Evolutionary conservation across 1,284 basidiomycete genomes (phyloP).

Genomic region (Fistulina hepatica): DNA sequence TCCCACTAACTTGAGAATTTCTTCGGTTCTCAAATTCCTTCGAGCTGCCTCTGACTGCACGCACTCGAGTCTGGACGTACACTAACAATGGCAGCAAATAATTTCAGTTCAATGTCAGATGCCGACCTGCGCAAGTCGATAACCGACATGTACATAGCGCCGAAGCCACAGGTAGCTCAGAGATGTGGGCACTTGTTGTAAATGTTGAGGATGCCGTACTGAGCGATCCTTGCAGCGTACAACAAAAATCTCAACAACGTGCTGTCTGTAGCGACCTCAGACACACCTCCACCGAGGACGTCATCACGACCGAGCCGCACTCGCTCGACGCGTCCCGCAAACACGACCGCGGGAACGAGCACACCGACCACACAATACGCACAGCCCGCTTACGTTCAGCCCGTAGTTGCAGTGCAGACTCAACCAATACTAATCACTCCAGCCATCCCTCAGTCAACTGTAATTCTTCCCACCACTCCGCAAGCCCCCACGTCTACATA

Average conservation of each 20-base stretch:
- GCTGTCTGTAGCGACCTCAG: conserved; percentile 7
- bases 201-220: too few species aligned
- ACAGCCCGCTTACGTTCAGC: conserved; percentile 22
- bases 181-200: too few species aligned
- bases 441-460: conserved; percentile 29
- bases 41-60: too few species aligned
- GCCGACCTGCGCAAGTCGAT: too few species aligned
- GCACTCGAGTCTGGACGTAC: too few species aligned
- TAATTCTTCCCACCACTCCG: conserved; percentile 42
- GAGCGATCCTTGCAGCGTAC: too few species aligned
- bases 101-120: too few species aligned
- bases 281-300: conserved; percentile 14
- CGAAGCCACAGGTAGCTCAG: too few species aligned
- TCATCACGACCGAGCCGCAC: conserved; percentile 25
- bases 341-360: conserved; percentile 18
- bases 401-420: conserved; percentile 23
- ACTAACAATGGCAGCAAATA: too few species aligned
- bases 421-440: conserved; percentile 22
- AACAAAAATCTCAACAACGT: conserved; percentile 10
- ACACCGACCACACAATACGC: conserved; percentile 23
- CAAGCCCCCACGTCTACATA: conserved; percentile 84
- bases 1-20: too few species aligned
- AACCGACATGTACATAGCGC: too few species aligned
- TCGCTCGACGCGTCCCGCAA: conserved; percentile 16
- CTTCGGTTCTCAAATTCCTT: too few species aligned